Base-by-base conservation (phyloP, 2,329 filamentous ascomycete species). In the Hypoxylon sp. region DNA sequence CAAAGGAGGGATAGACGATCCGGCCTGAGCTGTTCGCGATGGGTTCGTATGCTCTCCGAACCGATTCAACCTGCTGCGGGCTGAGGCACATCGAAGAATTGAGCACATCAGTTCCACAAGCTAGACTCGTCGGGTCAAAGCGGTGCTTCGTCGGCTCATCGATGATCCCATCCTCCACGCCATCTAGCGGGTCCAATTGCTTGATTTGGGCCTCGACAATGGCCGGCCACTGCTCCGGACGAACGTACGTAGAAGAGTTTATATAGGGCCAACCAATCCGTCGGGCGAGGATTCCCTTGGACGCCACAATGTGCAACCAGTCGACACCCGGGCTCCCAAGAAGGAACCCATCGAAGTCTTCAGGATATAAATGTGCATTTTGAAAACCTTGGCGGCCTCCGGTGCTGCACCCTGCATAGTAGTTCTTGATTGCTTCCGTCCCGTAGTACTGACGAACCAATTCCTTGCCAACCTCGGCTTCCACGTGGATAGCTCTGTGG, bases 341-440 rank as follows among this genome's bases (percentile, higher is more conserved):
- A 2, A 86, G 71, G n/a, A 85, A 78, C 23, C 84, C 84, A 65
- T 86, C 82, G 60, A 86, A 85, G 61, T 86, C 83, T 6, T 83
- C 79, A 0, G 84, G 84, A 65, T 81, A 85, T n/a, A 78, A 72
- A 68, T 86, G 80, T 3, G 83, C 79, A 29, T 82, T 78, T 59
- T 82, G 82, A 25, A 85, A 74, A 3, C 84, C 85, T 75, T 87
- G 84, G 1, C 84, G 76, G 1, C 85, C 85, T 34, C 85, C 85
- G 0, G 84, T 86, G 2, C 82, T 85, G 71, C 84, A 87, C 25
- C 85, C 85, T 9, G 78, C 74, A 66, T 81, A 85, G 72, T 86
- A 86, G 19, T 77, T 81, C 69, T 82, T 82, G 0, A 74, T 70
- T 6, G 78, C 75, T 1, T 37, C 45, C 3, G 23, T 27, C 12